Conservation (phyloP, 2,329 filamentous ascomycete genomes). For the Fusarium sulawesiense region DNA sequence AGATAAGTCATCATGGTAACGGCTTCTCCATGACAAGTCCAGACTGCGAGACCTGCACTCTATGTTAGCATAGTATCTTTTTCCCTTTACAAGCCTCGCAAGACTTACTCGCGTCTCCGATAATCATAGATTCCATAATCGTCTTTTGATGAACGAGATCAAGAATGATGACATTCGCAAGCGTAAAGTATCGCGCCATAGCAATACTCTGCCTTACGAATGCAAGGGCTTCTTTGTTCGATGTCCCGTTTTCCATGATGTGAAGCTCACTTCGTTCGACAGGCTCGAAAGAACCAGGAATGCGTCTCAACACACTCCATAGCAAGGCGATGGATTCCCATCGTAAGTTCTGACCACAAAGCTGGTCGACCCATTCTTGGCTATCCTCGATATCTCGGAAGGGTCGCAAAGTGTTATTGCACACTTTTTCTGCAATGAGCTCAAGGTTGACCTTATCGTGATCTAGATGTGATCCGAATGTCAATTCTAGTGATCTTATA, state of each 20-base stretch:
- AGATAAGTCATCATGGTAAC: constrained; percentile 16
- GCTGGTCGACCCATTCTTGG: constrained; percentile 2
- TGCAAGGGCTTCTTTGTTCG: not conserved
- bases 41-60: not conserved
- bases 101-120: constrained; percentile 1
- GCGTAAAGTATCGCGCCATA: not conserved
- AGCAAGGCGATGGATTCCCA: constrained; percentile 7
- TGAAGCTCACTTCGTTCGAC: not conserved
- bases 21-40: not conserved
- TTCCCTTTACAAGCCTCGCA: accelerated
- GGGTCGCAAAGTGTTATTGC: not conserved
- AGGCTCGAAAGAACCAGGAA: not conserved
- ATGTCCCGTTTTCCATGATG: not conserved
- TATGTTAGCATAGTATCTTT: not conserved
- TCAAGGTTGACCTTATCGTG: not conserved
- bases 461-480: not conserved
- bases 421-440: not conserved
- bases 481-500: not conserved
- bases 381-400: not conserved
- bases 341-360: constrained; percentile 1
- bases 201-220: not conserved
- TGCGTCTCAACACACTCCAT: constrained; percentile 13
- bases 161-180: constrained; percentile 1
- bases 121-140: constrained; percentile 9
- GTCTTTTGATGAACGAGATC: constrained; percentile 14